phyloP scores from a whole-genome alignment of 306 rosid species.

The Dryas alaskensis region DNA sequence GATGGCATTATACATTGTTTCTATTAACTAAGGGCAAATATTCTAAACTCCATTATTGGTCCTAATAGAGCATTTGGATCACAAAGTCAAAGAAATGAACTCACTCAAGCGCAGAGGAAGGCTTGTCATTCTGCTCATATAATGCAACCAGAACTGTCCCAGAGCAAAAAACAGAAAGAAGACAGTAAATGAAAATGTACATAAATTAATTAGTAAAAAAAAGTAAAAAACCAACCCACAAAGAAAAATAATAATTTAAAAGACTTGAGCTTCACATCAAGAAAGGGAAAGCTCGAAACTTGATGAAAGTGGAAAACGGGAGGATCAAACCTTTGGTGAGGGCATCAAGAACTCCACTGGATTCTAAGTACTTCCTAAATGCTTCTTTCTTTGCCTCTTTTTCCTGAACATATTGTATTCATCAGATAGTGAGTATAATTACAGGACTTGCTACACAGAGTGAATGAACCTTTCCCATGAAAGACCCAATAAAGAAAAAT shows the following conservation, averaged over 20 bases:
- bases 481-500: not conserved
- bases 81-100: slow-evolving; percentile 28
- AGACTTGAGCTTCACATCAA: not conserved
- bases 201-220: not conserved
- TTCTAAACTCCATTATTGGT: not conserved
- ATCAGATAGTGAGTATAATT: not conserved
- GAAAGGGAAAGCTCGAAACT: not conserved
- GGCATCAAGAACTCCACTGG: slow-evolving; percentile 88
- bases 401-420: slow-evolving; percentile 41
- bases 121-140: slow-evolving; percentile 94
- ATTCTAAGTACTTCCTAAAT: slow-evolving; percentile 87
- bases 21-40: not conserved
- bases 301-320: not conserved
- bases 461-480: not conserved
- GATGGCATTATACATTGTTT: not conserved
- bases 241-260: not conserved
- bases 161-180: not conserved
- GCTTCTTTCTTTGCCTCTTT: slow-evolving; percentile 91
- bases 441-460: not conserved
- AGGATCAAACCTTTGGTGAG: slow-evolving; percentile 78
- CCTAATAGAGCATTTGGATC: not conserved
- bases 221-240: not conserved
- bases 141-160: slow-evolving; percentile 80
- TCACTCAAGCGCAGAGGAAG: slow-evolving; percentile 93
- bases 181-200: slow-evolving; percentile 2